Evolutionary conservation across 306 rosid species (phyloP), one percentile per base, ranked within the genome.

Genomic region (Pyrus communis): DNA sequence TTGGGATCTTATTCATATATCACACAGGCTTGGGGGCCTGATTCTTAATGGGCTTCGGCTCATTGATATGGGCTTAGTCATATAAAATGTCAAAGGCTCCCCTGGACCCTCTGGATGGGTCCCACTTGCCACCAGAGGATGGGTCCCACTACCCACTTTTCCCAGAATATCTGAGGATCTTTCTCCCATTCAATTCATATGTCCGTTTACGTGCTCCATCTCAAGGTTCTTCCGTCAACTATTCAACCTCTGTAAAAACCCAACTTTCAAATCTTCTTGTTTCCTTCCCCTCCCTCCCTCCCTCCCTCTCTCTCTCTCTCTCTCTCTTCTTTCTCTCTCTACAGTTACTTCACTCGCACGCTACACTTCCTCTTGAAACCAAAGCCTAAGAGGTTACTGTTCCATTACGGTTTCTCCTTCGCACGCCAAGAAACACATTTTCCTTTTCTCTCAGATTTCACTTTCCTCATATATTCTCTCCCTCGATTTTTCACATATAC

Each of bases 291-390:
- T 60, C 31, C 7, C 7, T 46, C 15, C 2, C 5, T 58, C 25
- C 25, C 27, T 10, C 27, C n/a, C n/a, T 21, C 27, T 59, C 4
- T 60, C 18, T 60, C 25, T 59, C 31, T 1, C 7, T 49, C 17
- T 2, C 28, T 59, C 67, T 62, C 65, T 5, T 8, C 15, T 21
- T 13, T 75, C 66, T 46, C 4, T 35, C 19, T 11, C 55, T 10
- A 14, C 42, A 15, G 65, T 71, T 54, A 5, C 73, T 51, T 79
- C n/a, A 30, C 69, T 49, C 75, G 2, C 28, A 71, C 73, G 85
- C 61, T 9, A 69, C 52, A 27, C 60, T 62, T 55, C 25, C 49
- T 49, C 40, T 40, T 25, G 7, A 7, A n/a, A 68, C 31, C 28
- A 11, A 40, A 14, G 17, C 77, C 55, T 4, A 30, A 61, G 58